phyloP scores from a whole-genome alignment of 345 rosid genomes.

The Euclidium syriacum region DNA sequence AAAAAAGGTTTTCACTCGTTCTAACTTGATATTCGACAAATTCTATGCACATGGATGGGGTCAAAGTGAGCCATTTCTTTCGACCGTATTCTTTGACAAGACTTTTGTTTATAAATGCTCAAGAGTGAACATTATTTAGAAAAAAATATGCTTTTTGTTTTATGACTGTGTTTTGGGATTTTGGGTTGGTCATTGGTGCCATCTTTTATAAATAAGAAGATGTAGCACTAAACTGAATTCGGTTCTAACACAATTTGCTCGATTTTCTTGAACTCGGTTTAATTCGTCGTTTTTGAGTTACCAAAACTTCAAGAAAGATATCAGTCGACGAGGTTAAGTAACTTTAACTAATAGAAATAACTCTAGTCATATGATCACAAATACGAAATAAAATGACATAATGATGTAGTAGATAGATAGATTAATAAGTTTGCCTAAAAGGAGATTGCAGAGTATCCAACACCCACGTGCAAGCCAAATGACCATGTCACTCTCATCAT shows the following conservation, averaged over 20 bases:
- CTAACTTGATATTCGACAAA: neutral
- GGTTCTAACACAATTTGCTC: neutral
- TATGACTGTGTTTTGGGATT: neutral
- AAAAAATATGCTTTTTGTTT: neutral
- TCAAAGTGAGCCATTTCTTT: neutral
- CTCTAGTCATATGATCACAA: neutral
- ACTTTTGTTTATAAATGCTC: neutral
- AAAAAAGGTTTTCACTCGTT: neutral
- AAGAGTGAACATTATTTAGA: neutral
- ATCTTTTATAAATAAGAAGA: no score
- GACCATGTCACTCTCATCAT: constrained; percentile 35
- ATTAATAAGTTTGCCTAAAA: constrained; percentile 24
- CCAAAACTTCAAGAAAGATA: no score
- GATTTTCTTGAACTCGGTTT: neutral
- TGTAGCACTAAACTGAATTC: neutral
- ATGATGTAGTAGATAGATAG: constrained; percentile 11
- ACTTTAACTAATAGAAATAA: neutral
- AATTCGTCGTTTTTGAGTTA: neutral
- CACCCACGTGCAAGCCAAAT: constrained; percentile 33
- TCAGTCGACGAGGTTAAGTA: neutral
- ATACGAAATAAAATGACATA: neutral
- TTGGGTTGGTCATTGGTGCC: neutral
- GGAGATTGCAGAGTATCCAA: constrained; percentile 28
- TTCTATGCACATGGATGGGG: neutral
- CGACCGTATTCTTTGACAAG: constrained; percentile 1